Base-by-base conservation (phyloP, 73 alveolate species). In the Paramecium biaurelia region DNA sequence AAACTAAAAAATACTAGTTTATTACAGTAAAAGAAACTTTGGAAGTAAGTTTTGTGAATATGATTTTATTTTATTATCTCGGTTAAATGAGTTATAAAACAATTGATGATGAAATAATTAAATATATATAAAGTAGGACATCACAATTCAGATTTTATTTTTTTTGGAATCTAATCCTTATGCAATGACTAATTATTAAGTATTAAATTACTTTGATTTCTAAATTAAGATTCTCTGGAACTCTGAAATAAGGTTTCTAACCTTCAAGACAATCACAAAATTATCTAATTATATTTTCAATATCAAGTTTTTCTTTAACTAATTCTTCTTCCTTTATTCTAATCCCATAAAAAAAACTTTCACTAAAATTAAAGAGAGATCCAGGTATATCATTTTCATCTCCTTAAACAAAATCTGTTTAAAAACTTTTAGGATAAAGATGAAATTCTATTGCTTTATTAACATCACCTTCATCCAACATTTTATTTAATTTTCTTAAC, bases 401-500 rank as follows among this genome's bases (percentile, higher is more conserved):
- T 58, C 43, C 85, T 23, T 38, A 43, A 10, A 59, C 35, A 37
- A 35, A 59, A 23, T 76, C 74, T 45, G 85, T 70, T 26, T 89
- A 76, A n/a, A 89, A 89, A 21, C 89, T 63, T 49, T 70, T 89
- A 4, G 94, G 94, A 45, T 89, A 89, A 4, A 82, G 84, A 28
- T 89, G 94, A 23, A 89, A 84, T 43, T 89, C 43, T 11, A 89
- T 43, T 26, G 35, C 38, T 70, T 67, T 89, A 59, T 63, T 89
- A 26, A 70, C 58, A 15, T 49, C 85, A 4, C 74, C 63, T 59
- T 86, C 82, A 28, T 89, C 94, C 9, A 89, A 72, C 41, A 70
- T n/a, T 70, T 89, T 89, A 68, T 76, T 89, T 24, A 89, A 18
- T 18, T 89, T 89, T 89, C 94, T 89, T 24, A 89, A 38, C 70